Conservation (phyloP, 305 asterid species). For the Lippia alba region DNA sequence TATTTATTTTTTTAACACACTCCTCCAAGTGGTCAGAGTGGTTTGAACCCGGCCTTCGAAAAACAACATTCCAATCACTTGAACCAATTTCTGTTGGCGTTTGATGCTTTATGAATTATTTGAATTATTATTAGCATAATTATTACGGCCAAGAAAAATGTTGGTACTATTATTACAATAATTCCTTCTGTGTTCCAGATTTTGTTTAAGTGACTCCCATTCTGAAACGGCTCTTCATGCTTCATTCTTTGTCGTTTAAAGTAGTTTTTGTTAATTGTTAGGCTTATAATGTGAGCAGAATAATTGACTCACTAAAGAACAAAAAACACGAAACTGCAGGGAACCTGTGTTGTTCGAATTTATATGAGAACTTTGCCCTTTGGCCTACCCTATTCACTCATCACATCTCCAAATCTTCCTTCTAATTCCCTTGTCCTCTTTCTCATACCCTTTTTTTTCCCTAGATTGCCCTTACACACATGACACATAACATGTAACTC, state of each 20-base stretch:
- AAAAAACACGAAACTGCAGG: constrained; percentile 69
- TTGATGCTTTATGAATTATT: too few species aligned
- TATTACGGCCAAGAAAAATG: too few species aligned
- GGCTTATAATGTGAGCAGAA: constrained; percentile 2
- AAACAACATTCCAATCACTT: too few species aligned
- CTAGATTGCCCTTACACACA: constrained; percentile 29
- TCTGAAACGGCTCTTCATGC: constrained; percentile 30
- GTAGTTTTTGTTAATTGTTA: not conserved
- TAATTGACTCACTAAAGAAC: constrained; percentile 55
- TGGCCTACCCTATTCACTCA: not conserved
- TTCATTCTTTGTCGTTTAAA: constrained; percentile 16
- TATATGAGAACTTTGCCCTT: constrained; percentile 43
- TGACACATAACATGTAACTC: too few species aligned
- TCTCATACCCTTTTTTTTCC: constrained; percentile 2
- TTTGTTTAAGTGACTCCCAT: constrained; percentile 8
- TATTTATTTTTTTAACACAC: too few species aligned
- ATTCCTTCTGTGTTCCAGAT: not conserved
- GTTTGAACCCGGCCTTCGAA: too few species aligned
- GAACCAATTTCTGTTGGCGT: too few species aligned
- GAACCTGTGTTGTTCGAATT: constrained; percentile 71
- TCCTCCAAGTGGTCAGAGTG: too few species aligned
- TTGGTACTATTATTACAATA: too few species aligned
- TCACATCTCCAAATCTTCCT: not conserved
- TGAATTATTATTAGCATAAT: too few species aligned
- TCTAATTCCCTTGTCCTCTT: constrained; percentile 10